Evolutionary conservation across 495 filamentous ascomycete species (phyloP), one percentile per base, ranked within the genome.

Genomic region (Xylaria scruposa): DNA sequence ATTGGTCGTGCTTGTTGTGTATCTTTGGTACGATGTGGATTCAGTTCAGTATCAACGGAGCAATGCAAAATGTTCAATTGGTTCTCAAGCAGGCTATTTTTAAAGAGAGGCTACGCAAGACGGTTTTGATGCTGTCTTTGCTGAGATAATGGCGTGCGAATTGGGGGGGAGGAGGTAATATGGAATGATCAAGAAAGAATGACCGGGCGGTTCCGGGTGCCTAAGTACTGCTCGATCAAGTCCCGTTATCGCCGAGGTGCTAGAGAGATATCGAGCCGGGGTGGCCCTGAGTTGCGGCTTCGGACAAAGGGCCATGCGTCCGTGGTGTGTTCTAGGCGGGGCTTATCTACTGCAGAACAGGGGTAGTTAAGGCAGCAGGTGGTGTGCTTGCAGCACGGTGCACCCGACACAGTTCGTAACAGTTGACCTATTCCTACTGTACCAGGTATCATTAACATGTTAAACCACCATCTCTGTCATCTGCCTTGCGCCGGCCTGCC

Each of bases 221-320:
- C 36, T 70, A 70, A 69, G 54, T 70, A 70, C 38, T 60, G 21
- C n/a, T 67, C 4, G 49, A 9, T 44, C 33, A 38, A 49, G 26
- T 17, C 47, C 49, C 56, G 53, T 65, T 71, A 71, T 71, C 69
- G 60, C 69, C 69, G 61, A 71, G 33, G 24, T 49, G 47, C 69
- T 60, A 64, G 46, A 40, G 36, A 33, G 26, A n/a, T 58, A 13
- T n/a, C 13, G 38, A 38, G 26, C 70, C 42, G 70, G 70, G 70
- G 38, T 49, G 49, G 12, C 51, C 53, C 54, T 69, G 53, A 40
- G 67, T 49, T 60, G 67, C 70, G 70, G 70, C 62, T 71, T 71
- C 70, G 70, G 70, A 71, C 49, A 59, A 71, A 71, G 49, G 44
- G 69, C 69, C 68, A 49, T 44, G 47, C 36, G 13, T 0, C 54